These are phyloP conservation scores for Kalaharituber pfeilii DNA, from an alignment of 2,329 filamentous ascomycete genomes.

Conservation along the genomic window DNA sequence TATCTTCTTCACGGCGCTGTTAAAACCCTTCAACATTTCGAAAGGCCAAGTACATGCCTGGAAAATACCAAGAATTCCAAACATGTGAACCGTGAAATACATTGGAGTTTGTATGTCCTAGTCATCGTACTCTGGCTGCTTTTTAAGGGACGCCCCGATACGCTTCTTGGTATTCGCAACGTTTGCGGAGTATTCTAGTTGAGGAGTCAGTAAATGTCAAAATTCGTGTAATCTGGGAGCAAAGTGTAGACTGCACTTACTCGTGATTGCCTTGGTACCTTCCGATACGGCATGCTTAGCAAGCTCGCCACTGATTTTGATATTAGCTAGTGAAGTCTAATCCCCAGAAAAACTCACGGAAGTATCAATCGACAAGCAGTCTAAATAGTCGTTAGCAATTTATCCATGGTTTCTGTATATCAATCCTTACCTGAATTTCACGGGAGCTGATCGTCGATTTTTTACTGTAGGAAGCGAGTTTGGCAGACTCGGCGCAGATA, in stretches of 20 bases:
- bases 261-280: neutral
- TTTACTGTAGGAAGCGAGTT: neutral
- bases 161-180: neutral
- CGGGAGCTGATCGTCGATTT: neutral
- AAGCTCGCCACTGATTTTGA: neutral
- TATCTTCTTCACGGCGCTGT: no score
- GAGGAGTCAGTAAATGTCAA: neutral
- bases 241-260: neutral
- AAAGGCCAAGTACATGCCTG: no score
- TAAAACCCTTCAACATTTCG: no score
- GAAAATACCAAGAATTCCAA: no score
- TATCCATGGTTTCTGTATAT: neutral
- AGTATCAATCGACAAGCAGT: neutral
- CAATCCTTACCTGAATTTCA: neutral
- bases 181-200: neutral
- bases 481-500: neutral
- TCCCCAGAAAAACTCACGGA: neutral
- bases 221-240: neutral
- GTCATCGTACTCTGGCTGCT: no score
- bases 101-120: no score
- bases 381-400: neutral
- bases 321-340: neutral
- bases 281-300: neutral
- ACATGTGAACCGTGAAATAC: no score
- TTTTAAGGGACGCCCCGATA: no score